Base-by-base conservation (phyloP, 2,329 filamentous ascomycete species). In the Alternaria brassicicola region DNA sequence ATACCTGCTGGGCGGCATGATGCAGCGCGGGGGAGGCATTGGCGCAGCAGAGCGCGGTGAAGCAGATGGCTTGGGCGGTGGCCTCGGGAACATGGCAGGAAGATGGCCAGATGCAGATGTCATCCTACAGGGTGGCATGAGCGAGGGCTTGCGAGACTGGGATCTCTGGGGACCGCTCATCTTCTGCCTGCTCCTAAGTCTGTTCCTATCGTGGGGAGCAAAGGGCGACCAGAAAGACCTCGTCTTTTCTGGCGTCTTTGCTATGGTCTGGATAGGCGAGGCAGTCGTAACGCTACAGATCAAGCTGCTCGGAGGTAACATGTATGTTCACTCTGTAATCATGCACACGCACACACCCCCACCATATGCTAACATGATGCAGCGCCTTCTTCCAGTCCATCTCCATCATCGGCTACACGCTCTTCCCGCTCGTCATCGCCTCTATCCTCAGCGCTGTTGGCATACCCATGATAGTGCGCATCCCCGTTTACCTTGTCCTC, bases 341-440 rank as follows among this genome's bases (percentile, higher is more conserved):
- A 23, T 26, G 12, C 30, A 17, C 36, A 19, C 9, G 25, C n/a
- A 57, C 39, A 15, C 30, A 17, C 36, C 23, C 9, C 25, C n/a
- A 57, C 39, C n/a, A 45, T 51, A 58, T 51, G 57, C 72, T 78
- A 63, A 79, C 76, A 50, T 19, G 10, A n/a, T 30, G 17, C 75
- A 98, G 94, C 72, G 97, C 95, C 17, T 99, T 99, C 78, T 95
- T 96, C 73, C 95, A 99, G 79, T 96, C 93, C 57, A 87, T 99
- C 67, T 98, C 93, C 78, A 96, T 99, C 70, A 99, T 99, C 75
- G 95, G 95, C 43, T 99, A 99, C 79, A 99, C 95, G 1, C 86
- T 99, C 55, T 99, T 99, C 80, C 95, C 95, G 2, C 86, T 99
- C 52, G 95, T 98, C 69, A 91, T 99, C 67, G 96, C 96, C 7